phyloP scores from a whole-genome alignment of 306 rosid species.

The Acacia crassicarpa region DNA sequence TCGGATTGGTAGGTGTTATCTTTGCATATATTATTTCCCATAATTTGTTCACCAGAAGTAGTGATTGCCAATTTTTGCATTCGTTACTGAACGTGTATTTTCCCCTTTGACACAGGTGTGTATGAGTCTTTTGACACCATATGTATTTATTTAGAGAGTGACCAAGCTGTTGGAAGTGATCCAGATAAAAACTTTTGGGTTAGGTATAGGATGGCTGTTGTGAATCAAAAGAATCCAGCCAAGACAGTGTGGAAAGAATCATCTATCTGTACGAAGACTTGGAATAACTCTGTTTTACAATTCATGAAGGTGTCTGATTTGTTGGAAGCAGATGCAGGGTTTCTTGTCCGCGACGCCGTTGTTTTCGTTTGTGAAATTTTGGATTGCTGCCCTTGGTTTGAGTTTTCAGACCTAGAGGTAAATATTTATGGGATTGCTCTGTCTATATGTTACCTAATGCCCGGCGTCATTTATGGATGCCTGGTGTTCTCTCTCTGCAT shows the following conservation, averaged over 20 bases:
- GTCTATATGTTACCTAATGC: constrained; percentile 20
- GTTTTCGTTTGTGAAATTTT: constrained; percentile 96
- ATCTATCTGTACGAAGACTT: constrained; percentile 96
- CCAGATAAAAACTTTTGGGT: constrained; percentile 99
- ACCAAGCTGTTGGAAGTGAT: constrained; percentile 93
- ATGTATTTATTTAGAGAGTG: constrained; percentile 98
- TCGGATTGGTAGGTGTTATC: constrained; percentile 79
- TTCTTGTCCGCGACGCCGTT: constrained; percentile 92
- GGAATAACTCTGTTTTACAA: constrained; percentile 99
- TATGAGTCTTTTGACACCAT: constrained; percentile 98
- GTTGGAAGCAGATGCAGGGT: constrained; percentile 96
- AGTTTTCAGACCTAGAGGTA: constrained; percentile 98
- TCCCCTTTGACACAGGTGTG: constrained; percentile 62
- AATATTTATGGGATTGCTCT: constrained; percentile 38
- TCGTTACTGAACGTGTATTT: constrained; percentile 20
- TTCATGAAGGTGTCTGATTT: constrained; percentile 99
- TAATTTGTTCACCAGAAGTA: constrained; percentile 21
- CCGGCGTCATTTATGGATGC: constrained; percentile 22
- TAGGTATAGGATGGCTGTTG: constrained; percentile 94
- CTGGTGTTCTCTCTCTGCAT: constrained; percentile 9
- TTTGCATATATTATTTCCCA: constrained; percentile 11
- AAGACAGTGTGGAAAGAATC: constrained; percentile 99
- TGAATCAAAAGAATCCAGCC: constrained; percentile 88
- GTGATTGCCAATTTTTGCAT: constrained; percentile 29
- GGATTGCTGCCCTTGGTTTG: constrained; percentile 99